Base-by-base conservation (phyloP, 2,329 filamentous ascomycete genomes). In the Lojkania enalia region DNA sequence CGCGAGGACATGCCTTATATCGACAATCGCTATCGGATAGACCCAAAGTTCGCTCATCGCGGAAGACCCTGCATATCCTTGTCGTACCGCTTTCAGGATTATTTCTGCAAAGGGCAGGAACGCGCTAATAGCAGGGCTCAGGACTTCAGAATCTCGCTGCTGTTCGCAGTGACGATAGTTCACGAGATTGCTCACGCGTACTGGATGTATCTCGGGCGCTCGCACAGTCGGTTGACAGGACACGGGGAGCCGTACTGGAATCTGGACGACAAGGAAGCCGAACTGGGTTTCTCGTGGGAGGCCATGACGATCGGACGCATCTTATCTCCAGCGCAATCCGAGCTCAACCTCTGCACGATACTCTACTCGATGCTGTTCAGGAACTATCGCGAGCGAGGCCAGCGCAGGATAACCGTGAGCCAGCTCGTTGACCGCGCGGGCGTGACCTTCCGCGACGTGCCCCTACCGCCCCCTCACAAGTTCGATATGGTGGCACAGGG, bases 121-220 rank as follows among this genome's bases (percentile, higher is more conserved):
- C 7, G 15, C 2, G 12, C 41, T 0, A 6, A 9, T 6, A 19
- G 32, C 5, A 16, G 6, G 11, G 20, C 39, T 9, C 35, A 49
- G 27, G 19, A 9, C 2, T 48, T 51, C 21, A 40, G 55, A 7
- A 47, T 45, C 7, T 15, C 32, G 27, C 54, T 54, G 19, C 38
- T 57, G n/a, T 50, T 60, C 13, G 47, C 51, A 3, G 11, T 21
- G 1, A 56, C 52, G 2, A 13, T 61, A 1, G 46, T 54, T 7
- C 60, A 63, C 27, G 55, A 63, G 37, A 7, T 52, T 7, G 52
- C 45, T 5, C 60, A 61, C 25, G 55, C 56, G 3, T 59, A 57
- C 33, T 37, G 48, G 14, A 32, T 44, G 2, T 60, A 38, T 39
- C 35, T 58, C 12, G 39, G 31, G 2, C 46, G 44, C 2, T 25